Base-by-base conservation (phyloP, 2,329 filamentous ascomycete genomes). In the Colletotrichum limetticola region DNA sequence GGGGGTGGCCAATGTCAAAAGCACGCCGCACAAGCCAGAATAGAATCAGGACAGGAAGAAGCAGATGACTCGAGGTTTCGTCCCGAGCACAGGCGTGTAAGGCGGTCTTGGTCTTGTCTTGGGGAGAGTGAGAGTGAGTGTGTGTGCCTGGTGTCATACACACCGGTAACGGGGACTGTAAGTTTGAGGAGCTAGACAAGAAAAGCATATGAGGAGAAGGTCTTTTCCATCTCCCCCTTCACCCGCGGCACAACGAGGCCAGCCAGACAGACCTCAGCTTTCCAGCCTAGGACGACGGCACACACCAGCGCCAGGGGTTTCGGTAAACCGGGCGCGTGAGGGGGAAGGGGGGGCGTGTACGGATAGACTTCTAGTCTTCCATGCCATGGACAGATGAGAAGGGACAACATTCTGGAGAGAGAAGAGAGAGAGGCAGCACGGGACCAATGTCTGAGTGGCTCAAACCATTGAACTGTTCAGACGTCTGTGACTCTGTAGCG, bases 401-500 rank as follows among this genome's bases (percentile, higher is more conserved):
- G 53, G 11, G 35, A 49, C 9, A 61, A 28, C 6, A 12, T 19
- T 32, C 55, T n/a, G 58, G 46, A 24, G 49, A 22, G 28, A 37
- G 67, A 30, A 6, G 3, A 53, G 30, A 53, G 28, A 22, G 60
- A 53, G 28, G 49, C 49, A 42, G 63, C 56, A 61, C 46, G 56
- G 46, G 32, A 52, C 28, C 37, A 49, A 42, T 26, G 56, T 62
- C 49, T 58, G 71, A 57, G 71, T 66, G 55, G 61, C 61, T 61
- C 71, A 73, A 66, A 62, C 56, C 70, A 70, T 73, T 8, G 67
- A 73, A 61, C 14, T 73, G 56, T 73, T 66, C 71, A 73, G 67
- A 66, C 60, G 35, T 73, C 60, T 71, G 71, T 59, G 69, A 66
- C 70, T 73, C 60, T 71, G 71, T 59, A 72, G 70, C 70, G 70